Evolutionary conservation across 352 stramenopile genomes (phyloP).

Genomic region (Phytophthora citrophthora): DNA sequence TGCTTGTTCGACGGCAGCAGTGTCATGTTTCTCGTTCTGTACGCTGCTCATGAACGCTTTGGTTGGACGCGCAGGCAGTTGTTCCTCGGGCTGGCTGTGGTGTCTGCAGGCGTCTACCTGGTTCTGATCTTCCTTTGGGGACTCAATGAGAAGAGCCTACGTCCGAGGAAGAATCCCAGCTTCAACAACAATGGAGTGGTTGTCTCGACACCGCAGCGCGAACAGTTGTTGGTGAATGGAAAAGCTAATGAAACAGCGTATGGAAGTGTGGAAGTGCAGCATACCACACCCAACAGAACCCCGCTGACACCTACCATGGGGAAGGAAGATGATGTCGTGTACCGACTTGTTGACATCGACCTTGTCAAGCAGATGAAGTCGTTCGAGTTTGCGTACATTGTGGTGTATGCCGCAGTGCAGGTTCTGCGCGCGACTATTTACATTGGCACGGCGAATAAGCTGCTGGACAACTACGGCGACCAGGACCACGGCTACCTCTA

Average conservation of each 20-base stretch:
- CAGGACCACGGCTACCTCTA: constrained; percentile 65
- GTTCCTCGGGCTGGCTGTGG: constrained; percentile 54
- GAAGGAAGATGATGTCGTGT: constrained; percentile 29
- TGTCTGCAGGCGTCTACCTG: constrained; percentile 59
- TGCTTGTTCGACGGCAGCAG: constrained; percentile 82
- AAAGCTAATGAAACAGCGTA: constrained; percentile 30
- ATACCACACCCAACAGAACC: constrained; percentile 12
- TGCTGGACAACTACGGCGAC: constrained; percentile 86
- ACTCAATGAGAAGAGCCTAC: constrained; percentile 69
- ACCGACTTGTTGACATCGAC: constrained; percentile 59
- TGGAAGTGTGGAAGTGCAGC: constrained; percentile 29
- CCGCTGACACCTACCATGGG: constrained; percentile 8
- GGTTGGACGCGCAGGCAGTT: constrained; percentile 52
- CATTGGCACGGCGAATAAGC: constrained; percentile 88
- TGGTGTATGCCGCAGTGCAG: constrained; percentile 74
- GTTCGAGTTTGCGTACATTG: constrained; percentile 84
- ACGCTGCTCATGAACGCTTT: constrained; percentile 56
- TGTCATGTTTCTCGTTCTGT: constrained; percentile 76
- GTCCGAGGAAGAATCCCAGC: constrained; percentile 17
- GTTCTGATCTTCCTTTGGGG: constrained; percentile 78
- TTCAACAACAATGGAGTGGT: constrained; percentile 19
- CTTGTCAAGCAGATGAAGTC: constrained; percentile 72
- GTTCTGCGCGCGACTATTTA: constrained; percentile 84
- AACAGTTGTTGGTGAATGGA: constrained; percentile 39
- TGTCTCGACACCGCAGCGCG: constrained; percentile 23